A percentile compares a stretch with the other conserved stretches of the same genome.
Conservation (phyloP, 192 early-diverging fungal species). For the Dissophora globulifera region DNA sequence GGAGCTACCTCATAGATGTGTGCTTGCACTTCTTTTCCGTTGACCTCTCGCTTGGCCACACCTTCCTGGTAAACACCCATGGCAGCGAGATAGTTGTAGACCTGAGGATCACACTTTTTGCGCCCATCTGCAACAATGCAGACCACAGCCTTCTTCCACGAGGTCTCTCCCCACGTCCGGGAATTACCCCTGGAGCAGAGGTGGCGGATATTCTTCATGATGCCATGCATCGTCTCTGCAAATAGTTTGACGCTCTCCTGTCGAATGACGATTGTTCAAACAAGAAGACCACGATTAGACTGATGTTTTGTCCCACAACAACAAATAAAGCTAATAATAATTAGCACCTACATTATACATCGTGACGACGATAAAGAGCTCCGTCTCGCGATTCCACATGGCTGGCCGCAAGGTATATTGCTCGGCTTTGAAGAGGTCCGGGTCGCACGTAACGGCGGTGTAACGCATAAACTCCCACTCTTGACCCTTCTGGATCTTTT, state of each 20-base stretch:
- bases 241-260: constrained; percentile 82
- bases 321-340: no score
- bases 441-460: constrained; percentile 77
- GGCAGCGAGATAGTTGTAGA: constrained; percentile 71
- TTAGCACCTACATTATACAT: constrained; percentile 78
- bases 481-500: constrained; percentile 60
- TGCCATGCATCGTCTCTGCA: constrained; percentile 77
- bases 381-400: constrained; percentile 71
- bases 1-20: constrained; percentile 65
- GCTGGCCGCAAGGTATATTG: constrained; percentile 75
- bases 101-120: constrained; percentile 70
- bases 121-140: constrained; percentile 85
- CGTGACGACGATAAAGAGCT: constrained; percentile 84
- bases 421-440: constrained; percentile 63
- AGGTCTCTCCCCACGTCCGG: constrained; percentile 64
- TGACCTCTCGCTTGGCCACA: constrained; percentile 72
- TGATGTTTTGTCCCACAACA: no score
- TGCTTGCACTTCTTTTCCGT: constrained; percentile 70
- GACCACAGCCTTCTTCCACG: constrained; percentile 83
- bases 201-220: constrained; percentile 83
- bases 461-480: constrained; percentile 84
- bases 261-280: no score
- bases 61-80: constrained; percentile 86
- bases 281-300: no score
- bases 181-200: constrained; percentile 69